Evolutionary conservation across 495 filamentous ascomycete species (phyloP), one percentile per base, ranked within the genome.

Genomic region (Lasiosphaeria miniovina): DNA sequence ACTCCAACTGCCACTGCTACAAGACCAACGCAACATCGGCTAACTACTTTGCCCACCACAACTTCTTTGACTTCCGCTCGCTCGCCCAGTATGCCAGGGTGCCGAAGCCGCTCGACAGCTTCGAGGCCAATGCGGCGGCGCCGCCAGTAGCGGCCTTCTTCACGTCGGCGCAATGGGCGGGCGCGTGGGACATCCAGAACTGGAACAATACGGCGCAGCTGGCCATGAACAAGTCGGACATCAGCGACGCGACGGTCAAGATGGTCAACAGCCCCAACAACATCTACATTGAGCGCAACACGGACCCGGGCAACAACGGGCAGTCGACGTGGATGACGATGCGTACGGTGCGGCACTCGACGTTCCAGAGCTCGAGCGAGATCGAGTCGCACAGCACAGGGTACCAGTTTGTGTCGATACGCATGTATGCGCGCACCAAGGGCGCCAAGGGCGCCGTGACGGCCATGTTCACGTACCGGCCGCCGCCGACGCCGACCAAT

Each of bases 21-120:
- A 66, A 61, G 52, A 82, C 79, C 31, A 80, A 80, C 62, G 66
- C 71, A 12, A 71, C 76, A 14, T 69, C 68, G 15, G 52, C 73
- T 38, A 79, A 80, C 36, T 87, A 86, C 73, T 88, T 88, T 68
- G 77, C 78, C 50, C 78, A 84, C 68, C 83, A 88, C 74, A 77
- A 82, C 49, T 82, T 90, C 70, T 86, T 80, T 74, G 87, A 89
- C 71, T 90, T 86, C 66, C 82, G 86, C 50, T 75, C 77, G n/a
- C 65, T 81, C 52, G 65, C 65, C 4, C 67, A 74, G 41, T 67
- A 76, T 59, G 65, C 57, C 54, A 65, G 60, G 31, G 55, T 59
- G 14, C 55, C 70, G 4, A 46, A 60, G 17, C 65, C 68, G 4
- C 46, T 72, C 35, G 17, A 31, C 36, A 56, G 40, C 49, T 68